A percentile compares a stretch with the other conserved stretches of the same genome.
phyloP scores from a whole-genome alignment of 2,329 filamentous ascomycete species.

The Diplodia corticola region DNA sequence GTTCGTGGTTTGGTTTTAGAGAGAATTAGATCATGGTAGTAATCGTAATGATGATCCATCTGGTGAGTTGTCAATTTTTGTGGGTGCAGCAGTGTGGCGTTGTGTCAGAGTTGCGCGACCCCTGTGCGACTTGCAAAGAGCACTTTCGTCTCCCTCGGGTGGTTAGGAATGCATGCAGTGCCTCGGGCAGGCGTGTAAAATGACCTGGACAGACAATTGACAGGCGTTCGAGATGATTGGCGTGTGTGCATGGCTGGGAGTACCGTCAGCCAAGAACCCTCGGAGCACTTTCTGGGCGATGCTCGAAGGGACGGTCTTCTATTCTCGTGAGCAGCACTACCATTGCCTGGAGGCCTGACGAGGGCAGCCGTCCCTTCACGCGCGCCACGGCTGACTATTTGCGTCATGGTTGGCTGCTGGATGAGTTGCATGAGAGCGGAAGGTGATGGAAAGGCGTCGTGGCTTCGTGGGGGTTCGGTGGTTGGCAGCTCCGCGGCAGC shows the following conservation, averaged over 20 bases:
- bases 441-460: constrained; percentile 3
- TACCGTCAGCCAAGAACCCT: not conserved
- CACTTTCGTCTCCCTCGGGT: not conserved
- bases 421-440: constrained; percentile 8
- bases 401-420: not conserved
- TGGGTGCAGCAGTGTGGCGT: not conserved
- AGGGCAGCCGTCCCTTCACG: not conserved
- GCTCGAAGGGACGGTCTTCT: not conserved
- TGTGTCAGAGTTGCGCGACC: not conserved
- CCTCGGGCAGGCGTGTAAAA: not conserved
- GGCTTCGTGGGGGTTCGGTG: not conserved
- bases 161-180: not conserved
- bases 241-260: not conserved
- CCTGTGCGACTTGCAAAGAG: not conserved
- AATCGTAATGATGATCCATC: not conserved
- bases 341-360: not conserved
- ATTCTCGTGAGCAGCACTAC: not conserved
- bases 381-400: not conserved
- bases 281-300: not conserved
- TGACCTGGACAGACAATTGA: not conserved
- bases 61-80: not conserved
- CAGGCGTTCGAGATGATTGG: not conserved
- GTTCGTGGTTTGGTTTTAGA: not conserved
- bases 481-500: not conserved
- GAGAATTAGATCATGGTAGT: not conserved